Conservation (phyloP, 2,329 filamentous ascomycete genomes). For the Nemania bipapillata region DNA sequence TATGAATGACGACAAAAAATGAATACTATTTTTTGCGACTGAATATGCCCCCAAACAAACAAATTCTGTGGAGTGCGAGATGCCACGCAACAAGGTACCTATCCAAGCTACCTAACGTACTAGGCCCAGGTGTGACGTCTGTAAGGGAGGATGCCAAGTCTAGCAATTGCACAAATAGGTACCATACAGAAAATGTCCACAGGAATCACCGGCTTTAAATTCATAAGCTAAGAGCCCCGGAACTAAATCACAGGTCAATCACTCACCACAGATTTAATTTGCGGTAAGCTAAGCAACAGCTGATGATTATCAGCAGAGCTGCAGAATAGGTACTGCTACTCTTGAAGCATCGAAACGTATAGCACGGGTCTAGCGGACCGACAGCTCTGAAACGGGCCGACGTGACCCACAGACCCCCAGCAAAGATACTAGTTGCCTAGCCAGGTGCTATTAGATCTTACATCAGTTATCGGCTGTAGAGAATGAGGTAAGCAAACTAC, state of each 20-base stretch:
- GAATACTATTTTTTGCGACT: not conserved
- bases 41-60: not conserved
- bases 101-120: not conserved
- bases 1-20: not conserved
- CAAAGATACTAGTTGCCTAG: too few relatives aligned
- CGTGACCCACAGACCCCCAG: too few relatives aligned
- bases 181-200: not conserved
- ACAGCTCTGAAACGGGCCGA: too few relatives aligned
- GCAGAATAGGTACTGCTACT: too few relatives aligned
- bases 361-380: too few relatives aligned
- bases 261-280: not conserved
- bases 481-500: too few relatives aligned
- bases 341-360: too few relatives aligned
- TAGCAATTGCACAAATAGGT: not conserved
- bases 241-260: slow-evolving; percentile 12
- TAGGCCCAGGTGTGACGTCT: slow-evolving; percentile 5
- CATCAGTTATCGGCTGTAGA: too few relatives aligned
- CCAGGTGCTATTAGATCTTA: too few relatives aligned
- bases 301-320: too few relatives aligned
- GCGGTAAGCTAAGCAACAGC: slow-evolving; percentile 4
- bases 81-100: too few relatives aligned
- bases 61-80: not conserved
- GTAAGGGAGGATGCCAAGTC: slow-evolving; percentile 16
- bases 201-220: not conserved
- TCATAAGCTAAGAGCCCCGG: slow-evolving; percentile 1